Evolutionary conservation across 78 protist genomes (phyloP), one percentile per base, ranked within the genome.

Genomic region (Bodo saltans): DNA sequence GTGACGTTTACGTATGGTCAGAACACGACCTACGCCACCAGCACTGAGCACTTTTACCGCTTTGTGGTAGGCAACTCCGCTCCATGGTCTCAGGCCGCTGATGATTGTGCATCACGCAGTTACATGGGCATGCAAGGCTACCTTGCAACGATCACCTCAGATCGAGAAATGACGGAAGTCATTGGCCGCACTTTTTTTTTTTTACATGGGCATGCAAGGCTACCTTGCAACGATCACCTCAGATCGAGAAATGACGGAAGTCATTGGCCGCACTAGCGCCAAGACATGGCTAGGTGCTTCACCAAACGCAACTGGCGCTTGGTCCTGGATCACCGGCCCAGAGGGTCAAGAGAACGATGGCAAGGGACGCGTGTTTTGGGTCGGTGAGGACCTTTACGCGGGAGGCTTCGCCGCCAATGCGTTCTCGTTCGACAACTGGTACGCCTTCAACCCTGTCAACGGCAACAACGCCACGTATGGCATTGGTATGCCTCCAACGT

Each of bases 1-100:
- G 42, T 76, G 29, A 40, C 67, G 25, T 76, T 47, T 47, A 76
- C 17, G 69, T 76, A 37, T 27, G 81, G 81, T 26, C 70, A 76
- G n/a, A 69, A 69, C 72, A 69, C 72, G 21, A 30, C 17, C 60
- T 47, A 23, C 60, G 8, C 71, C n/a, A 27, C 71, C 71, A 2
- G 71, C 71, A 27, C 71, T 30, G n/a, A 68, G 71, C 71, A 68
- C 71, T 12, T 28, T 30, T 27, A 68, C 71, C 25, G 11, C 35
- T 12, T 30, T 2, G 71, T 27, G 35, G 2, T 30, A 12, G 4
- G 25, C 39, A 23, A 21, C 60, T 8, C n/a, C 17, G 60, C 17
- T 17, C 60, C 41, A 27, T 71, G 75, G 75, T 35, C 17, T 26
- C 47, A 71, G 3, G 27, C 75, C 33, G 37, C 32, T 35, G 4